Percentiles rank a stretch among this genome's conserved stretches.
These are phyloP conservation scores for Podaxis sp. DNA, from an alignment of 768 basidiomycete genomes.

Conservation along the genomic window DNA sequence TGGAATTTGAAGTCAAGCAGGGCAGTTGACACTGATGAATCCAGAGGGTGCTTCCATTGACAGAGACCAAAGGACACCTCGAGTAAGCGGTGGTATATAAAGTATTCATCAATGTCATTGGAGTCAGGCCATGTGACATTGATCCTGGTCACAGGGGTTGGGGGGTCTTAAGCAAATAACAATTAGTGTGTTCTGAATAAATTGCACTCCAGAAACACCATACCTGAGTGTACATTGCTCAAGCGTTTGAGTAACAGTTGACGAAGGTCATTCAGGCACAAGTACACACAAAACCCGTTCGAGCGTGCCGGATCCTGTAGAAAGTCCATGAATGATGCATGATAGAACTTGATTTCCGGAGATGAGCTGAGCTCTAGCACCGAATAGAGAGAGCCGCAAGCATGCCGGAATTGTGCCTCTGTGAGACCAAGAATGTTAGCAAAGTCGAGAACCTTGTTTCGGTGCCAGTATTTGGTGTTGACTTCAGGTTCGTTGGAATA, in stretches of 20 bases:
- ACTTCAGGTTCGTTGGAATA: background rate
- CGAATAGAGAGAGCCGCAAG: background rate
- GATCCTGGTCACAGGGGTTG: background rate
- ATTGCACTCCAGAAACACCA: background rate
- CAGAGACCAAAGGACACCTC: background rate
- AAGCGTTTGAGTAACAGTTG: background rate
- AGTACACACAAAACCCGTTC: background rate
- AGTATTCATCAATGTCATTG: background rate
- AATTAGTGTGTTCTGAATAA: too few relatives aligned
- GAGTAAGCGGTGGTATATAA: background rate
- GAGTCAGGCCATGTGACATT: background rate
- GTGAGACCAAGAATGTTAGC: background rate
- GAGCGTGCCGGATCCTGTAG: background rate
- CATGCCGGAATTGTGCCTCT: background rate
- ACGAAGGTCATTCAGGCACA: background rate
- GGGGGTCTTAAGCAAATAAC: too few relatives aligned
- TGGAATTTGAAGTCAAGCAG: too few relatives aligned
- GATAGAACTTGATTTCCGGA: background rate
- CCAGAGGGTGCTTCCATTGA: background rate
- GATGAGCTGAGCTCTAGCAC: background rate
- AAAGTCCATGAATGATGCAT: background rate
- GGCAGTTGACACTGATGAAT: too few relatives aligned
- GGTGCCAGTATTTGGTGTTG: background rate
- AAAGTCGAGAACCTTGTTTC: background rate
- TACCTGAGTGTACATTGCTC: background rate